These are phyloP conservation scores for Cardiospermum halicacabum DNA, from an alignment of 345 rosid genomes.

Conservation along the genomic window DNA sequence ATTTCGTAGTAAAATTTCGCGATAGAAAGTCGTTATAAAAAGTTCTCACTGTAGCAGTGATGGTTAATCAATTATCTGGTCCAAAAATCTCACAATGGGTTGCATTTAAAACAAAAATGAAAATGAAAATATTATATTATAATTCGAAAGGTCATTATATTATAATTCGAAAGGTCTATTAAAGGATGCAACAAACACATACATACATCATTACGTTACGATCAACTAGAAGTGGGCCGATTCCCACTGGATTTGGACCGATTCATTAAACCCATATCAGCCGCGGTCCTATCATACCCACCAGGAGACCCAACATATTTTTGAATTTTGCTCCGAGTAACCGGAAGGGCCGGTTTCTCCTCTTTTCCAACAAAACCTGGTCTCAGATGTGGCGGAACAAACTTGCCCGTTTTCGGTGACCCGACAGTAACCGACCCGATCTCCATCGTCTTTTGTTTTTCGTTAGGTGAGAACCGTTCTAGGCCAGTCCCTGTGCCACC, in stretches of 20 bases:
- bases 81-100: no score
- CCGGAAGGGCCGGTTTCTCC: constrained; percentile 43
- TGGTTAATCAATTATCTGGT: no score
- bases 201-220: no score
- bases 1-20: no score
- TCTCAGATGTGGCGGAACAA: constrained; percentile 94
- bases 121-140: no score
- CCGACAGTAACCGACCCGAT: constrained; percentile 13
- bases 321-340: constrained; percentile 19
- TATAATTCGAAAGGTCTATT: no score
- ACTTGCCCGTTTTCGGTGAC: constrained; percentile 44
- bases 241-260: constrained; percentile 71
- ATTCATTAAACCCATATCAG: no score
- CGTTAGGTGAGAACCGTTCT: constrained; percentile 23
- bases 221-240: constrained; percentile 52
- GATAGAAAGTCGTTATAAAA: no score
- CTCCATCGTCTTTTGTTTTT: constrained; percentile 25
- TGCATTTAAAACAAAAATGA: no score
- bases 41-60: no score
- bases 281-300: constrained; percentile 38
- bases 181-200: no score
- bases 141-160: no score
- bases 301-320: constrained; percentile 33
- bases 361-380: constrained; percentile 69
- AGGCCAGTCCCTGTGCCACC: constrained; percentile 44